Evolutionary conservation across 352 stramenopile genomes (phyloP), one percentile per base, ranked within the genome.

Genomic region (Globisporangium spiculum): DNA sequence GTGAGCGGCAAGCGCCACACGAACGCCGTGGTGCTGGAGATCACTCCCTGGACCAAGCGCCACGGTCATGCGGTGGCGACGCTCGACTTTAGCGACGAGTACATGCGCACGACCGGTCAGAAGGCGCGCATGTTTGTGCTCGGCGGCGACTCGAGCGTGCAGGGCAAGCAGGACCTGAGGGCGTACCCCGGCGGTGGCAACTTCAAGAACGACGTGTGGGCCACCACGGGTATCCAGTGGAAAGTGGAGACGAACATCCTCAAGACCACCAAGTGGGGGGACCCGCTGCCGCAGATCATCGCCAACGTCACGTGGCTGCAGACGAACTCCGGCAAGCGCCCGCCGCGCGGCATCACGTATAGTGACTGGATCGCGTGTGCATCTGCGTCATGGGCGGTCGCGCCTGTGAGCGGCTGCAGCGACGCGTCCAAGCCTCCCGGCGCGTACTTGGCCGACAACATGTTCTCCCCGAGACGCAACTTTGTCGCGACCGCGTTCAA

Each of bases 171-270:
- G 71, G 81, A 93, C 65, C 64, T 93, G n/a, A 76, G 82, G 60
- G 85, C 85, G 36, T 93, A 92, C 34, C 85, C 85, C 0, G 85
- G 85, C 64, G 85, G 85, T 10, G 85, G 84, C 44, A 70, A 63
- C 24, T 76, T 92, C 60, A 71, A 70, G 20, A 93, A 93, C 68
- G 85, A 93, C 63, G 81, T 92, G n/a, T 93, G 85, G 85, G 74
- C 82, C 27, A 88, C 81, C 8, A 91, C 85, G 4, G 83, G 82
- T 18, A 78, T 87, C 44, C 70, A 55, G 10, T 91, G 83, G 84
- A 67, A 76, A 0, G 75, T 85, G 18, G 67, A 77, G 59, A 77
- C 73, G 4, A 91, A 86, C 46, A 79, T 89, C 52, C 76, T 93
- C 20, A 86, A 86, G 65, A 83, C 65, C 1, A 92, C 78, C 62